Percentiles rank a stretch among this genome's conserved stretches.
Evolutionary conservation across 306 rosid species (phyloP).

Genomic region (Corylus americana): DNA sequence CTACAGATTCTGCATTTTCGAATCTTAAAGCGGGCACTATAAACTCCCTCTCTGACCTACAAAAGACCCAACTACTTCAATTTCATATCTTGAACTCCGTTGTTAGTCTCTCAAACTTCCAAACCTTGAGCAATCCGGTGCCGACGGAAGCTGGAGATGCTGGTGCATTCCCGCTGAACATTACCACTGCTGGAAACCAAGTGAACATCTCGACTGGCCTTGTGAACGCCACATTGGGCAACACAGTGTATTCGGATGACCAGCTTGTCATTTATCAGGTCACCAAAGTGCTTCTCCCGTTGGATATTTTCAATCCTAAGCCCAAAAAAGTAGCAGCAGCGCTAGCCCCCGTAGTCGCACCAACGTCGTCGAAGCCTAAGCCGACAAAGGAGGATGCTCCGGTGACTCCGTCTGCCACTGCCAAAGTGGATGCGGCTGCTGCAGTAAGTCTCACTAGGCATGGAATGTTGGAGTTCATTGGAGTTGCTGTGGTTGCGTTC

Average conservation of each 20-base stretch:
- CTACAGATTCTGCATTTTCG: slow-evolving; percentile 56
- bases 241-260: slow-evolving; percentile 53
- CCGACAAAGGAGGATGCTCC: no score
- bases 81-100: slow-evolving; percentile 55
- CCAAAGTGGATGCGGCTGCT: no score
- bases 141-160: slow-evolving; percentile 64
- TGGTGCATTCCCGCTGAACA: slow-evolving; percentile 51
- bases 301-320: slow-evolving; percentile 41
- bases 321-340: slow-evolving; percentile 46
- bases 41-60: slow-evolving; percentile 51
- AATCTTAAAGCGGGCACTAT: slow-evolving; percentile 64
- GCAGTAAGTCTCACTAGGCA: no score
- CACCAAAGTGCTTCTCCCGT: slow-evolving; percentile 64
- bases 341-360: background rate
- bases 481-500: no score
- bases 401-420: no score
- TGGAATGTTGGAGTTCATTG: no score
- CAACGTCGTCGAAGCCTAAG: slow-evolving; percentile 6
- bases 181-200: slow-evolving; percentile 53
- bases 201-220: slow-evolving; percentile 68
- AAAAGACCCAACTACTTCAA: slow-evolving; percentile 60
- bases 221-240: slow-evolving; percentile 58
- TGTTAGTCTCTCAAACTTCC: slow-evolving; percentile 50
- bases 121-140: slow-evolving; percentile 73
- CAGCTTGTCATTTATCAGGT: slow-evolving; percentile 58